Percentiles rank a stretch among this genome's conserved stretches.
These are phyloP conservation scores for Leucosporidium yakuticum DNA, from an alignment of 768 basidiomycete genomes.

Conservation along the genomic window DNA sequence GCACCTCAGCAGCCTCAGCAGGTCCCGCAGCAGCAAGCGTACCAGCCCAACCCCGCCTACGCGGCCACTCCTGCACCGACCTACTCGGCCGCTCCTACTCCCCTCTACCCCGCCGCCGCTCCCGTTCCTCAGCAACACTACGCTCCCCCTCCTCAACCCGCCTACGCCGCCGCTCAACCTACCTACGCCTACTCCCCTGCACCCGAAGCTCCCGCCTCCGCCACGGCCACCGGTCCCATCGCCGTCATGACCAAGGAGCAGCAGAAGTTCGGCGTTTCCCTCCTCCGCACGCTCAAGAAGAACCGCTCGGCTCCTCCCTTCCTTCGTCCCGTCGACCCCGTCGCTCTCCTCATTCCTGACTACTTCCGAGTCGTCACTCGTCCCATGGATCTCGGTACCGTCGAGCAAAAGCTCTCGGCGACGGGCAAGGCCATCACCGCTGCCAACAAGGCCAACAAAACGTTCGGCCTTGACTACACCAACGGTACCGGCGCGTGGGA, in stretches of 20 bases:
- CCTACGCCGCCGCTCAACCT: neutral
- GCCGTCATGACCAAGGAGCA: slow-evolving; percentile 57
- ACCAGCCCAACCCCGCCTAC: neutral
- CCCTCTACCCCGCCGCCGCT: neutral
- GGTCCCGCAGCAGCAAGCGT: neutral
- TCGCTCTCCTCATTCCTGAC: slow-evolving; percentile 65
- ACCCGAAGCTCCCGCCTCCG: neutral
- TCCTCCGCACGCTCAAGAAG: slow-evolving; percentile 77
- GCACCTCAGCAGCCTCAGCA: neutral
- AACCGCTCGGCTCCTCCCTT: slow-evolving; percentile 76
- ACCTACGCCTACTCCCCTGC: neutral
- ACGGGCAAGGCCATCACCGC: slow-evolving; percentile 28
- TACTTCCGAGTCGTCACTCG: slow-evolving; percentile 77
- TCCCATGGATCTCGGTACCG: slow-evolving; percentile 90
- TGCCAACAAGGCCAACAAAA: slow-evolving; percentile 11
- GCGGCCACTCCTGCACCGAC: neutral
- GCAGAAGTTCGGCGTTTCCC: slow-evolving; percentile 69
- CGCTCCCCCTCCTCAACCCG: neutral
- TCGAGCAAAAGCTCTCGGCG: slow-evolving; percentile 72
- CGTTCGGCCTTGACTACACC: slow-evolving; percentile 31
- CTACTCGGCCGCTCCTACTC: neutral
- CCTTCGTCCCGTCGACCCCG: slow-evolving; percentile 76
- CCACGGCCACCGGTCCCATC: slow-evolving; percentile 11
- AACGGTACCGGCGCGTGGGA: slow-evolving; percentile 39
- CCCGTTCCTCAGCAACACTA: neutral